phyloP scores from a whole-genome alignment of 805 yeast genomes.

The Tetrapisispora arboricola region DNA sequence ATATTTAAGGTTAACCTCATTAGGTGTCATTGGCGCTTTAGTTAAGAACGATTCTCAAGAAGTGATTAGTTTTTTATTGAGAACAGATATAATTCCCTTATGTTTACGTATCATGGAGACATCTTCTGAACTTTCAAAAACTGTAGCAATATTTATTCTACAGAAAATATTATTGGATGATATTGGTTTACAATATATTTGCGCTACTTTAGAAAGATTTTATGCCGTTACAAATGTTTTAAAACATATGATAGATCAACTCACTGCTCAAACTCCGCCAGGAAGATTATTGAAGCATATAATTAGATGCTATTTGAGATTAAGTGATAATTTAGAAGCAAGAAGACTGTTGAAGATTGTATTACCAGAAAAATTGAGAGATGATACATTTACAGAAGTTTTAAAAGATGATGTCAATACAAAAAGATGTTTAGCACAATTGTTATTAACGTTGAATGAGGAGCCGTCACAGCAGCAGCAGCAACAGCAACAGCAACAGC shows the following conservation, averaged over 20 bases:
- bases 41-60: slow-evolving; percentile 95
- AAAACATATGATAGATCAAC: slow-evolving; percentile 78
- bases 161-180: slow-evolving; percentile 90
- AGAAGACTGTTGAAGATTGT: slow-evolving; percentile 74
- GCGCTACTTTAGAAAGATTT: slow-evolving; percentile 91
- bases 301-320: slow-evolving; percentile 82
- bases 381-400: slow-evolving; percentile 57
- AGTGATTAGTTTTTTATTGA: slow-evolving; percentile 78
- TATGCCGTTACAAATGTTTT: slow-evolving; percentile 88
- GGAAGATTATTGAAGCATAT: slow-evolving; percentile 86
- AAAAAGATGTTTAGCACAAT: slow-evolving; percentile 75
- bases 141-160: slow-evolving; percentile 92
- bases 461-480: slow-evolving; percentile 6
- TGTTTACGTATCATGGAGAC: slow-evolving; percentile 93
- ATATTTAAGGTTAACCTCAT: slow-evolving; percentile 80
- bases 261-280: slow-evolving; percentile 56
- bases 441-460: slow-evolving; percentile 56
- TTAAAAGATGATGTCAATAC: slow-evolving; percentile 83
- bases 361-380: slow-evolving; percentile 79
- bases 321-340: slow-evolving; percentile 85
- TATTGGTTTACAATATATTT: slow-evolving; percentile 80
- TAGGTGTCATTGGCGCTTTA: slow-evolving; percentile 94
- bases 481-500: slow-evolving; percentile 1
- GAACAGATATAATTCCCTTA: slow-evolving; percentile 95
- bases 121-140: slow-evolving; percentile 85